Evolutionary conservation across 2,329 filamentous ascomycete species (phyloP), one percentile per base, ranked within the genome.

Genomic region (Pseudocercospora fijiensis): DNA sequence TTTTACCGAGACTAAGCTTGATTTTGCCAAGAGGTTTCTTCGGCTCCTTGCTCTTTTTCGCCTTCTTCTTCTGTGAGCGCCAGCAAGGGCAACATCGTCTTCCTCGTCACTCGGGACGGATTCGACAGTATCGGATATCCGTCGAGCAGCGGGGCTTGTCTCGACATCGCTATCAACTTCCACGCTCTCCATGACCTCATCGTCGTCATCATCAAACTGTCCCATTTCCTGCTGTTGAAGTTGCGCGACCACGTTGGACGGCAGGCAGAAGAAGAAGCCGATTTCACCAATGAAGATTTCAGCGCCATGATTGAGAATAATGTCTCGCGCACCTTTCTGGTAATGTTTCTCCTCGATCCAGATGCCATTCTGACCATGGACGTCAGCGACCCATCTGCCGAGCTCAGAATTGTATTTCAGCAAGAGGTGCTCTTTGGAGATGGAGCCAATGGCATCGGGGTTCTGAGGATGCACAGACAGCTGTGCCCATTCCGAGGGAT

Each of bases 241-340:
- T 56, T 56, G 18, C n/a, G 53, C 53, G 53, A 37, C 53, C n/a
- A 56, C 53, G 13, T 41, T 37, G 86, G 83, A 61, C 85, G 89
- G 90, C 67, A 92, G 85, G 51, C 86, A 79, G 74, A 93, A 92
- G 13, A 78, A 79, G 66, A 93, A 87, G 52, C 83, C 81, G 2
- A 93, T 85, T 64, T 87, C 86, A 62, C 90, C 89, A 74, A 93
- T 89, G 73, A 90, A 87, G 43, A 93, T 81, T n/a, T 82, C 79
- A 67, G 86, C 86, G 37, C 88, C 86, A 70, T 88, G 87, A 53
- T 83, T 82, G 20, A 94, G 77, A 3, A 83, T 80, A 9, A 88
- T 83, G 27, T 62, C 55, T 22, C 82, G 79, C 18, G 82, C 81
- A 37, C 83, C 81, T 62, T 83, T 83, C 20, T 76, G 76, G 57